Base-by-base conservation (phyloP, 306 rosid genomes). In the Cucurbita argyrosperma region DNA sequence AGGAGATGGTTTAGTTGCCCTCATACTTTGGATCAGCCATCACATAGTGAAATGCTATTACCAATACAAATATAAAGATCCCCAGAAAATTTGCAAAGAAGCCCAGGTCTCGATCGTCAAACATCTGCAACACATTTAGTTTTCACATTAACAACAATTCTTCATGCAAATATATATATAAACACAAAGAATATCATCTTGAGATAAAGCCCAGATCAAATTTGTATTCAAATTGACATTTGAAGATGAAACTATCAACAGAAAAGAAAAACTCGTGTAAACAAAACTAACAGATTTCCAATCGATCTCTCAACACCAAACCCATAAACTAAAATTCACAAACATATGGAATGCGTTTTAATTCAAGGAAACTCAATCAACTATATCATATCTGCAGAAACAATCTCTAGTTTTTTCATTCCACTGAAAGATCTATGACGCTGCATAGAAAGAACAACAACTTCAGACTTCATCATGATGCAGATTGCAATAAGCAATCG, bases 41-140 rank as follows among this genome's bases (percentile, higher is more conserved):
- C 69, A 93, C 98, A 76, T 65, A 93, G 72, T 93, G 98, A 78
- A 87, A 93, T 0, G 96, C 98, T 67, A 93, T 89, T 74, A 93
- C 97, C 84, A 93, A 77, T 18, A 86, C 86, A 82, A 93, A 93
- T 67, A 92, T 88, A 83, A 90, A 90, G 79, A 88, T 81, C 63
- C 96, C 98, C 13, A 92, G 96, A 76, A 93, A 93, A 84, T 93
- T 90, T 90, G 96, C 93, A 78, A 90, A 82, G 87, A 90, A 93
- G 58, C 98, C 97, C 63, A 93, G 83, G 85, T 90, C 96, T 75
- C 87, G 91, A 87, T 93, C 98, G 76, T 93, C 94, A 67, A 93
- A 71, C 96, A 89, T 87, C 97, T 89, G 88, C 39, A 67, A 80
- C 70, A 80, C 72, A 47, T 39, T 58, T 30, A 68, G 43, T 38